phyloP scores from a whole-genome alignment of 192 early-diverging fungal genomes.

The Paraglomus occultum region DNA sequence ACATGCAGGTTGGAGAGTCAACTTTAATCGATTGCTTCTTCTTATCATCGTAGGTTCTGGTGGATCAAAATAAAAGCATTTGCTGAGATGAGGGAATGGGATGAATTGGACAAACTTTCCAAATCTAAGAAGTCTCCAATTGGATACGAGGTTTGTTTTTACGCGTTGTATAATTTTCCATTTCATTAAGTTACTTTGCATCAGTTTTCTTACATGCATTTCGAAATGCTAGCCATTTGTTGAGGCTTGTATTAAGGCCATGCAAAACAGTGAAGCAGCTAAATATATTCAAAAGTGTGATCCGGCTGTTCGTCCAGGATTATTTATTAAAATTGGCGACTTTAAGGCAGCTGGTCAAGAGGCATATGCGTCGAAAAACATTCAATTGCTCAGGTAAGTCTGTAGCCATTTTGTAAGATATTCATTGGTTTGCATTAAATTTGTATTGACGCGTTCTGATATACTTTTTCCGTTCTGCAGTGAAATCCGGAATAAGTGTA shows the following conservation, averaged over 20 bases:
- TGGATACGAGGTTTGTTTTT: slow-evolving; percentile 57
- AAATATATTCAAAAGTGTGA: slow-evolving; percentile 78
- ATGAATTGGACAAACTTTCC: slow-evolving; percentile 78
- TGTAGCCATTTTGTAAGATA: background rate
- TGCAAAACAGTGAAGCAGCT: slow-evolving; percentile 71
- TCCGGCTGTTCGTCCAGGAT: slow-evolving; percentile 48
- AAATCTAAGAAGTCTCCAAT: slow-evolving; percentile 77
- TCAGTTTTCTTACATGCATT: background rate
- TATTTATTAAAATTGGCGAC: slow-evolving; percentile 72
- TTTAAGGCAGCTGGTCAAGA: slow-evolving; percentile 73
- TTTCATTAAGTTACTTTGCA: background rate
- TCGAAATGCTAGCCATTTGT: slow-evolving; percentile 60
- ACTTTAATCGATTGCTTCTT: background rate
- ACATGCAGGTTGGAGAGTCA: background rate
- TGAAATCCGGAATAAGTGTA: slow-evolving; percentile 44
- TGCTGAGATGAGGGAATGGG: slow-evolving; percentile 81
- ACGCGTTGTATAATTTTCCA: background rate
- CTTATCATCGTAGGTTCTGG: slow-evolving; percentile 62
- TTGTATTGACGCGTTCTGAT: slow-evolving; percentile 7
- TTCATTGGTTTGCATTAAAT: background rate
- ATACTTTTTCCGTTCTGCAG: slow-evolving; percentile 14
- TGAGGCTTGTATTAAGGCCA: slow-evolving; percentile 74
- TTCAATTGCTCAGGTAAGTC: slow-evolving; percentile 58
- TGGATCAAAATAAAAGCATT: slow-evolving; percentile 88
- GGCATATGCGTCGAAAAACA: slow-evolving; percentile 60